phyloP scores from a whole-genome alignment of 108 stramenopile species.

The Nitzschia sp. region DNA sequence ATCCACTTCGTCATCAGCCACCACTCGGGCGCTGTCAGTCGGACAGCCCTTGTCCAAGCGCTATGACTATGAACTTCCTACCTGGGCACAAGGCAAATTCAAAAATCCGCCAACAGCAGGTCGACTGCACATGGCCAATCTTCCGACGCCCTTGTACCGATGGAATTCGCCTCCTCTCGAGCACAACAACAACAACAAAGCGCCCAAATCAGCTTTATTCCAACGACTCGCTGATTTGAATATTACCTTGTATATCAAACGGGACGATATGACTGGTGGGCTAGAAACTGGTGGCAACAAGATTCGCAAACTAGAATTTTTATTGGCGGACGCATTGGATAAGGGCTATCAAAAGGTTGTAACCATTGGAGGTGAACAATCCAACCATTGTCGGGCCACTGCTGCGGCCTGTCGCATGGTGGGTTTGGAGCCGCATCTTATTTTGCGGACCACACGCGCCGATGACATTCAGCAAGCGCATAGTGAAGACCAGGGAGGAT shows the following conservation, averaged over 20 bases:
- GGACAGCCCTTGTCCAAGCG: slow-evolving; percentile 5
- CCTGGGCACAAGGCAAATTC: slow-evolving; percentile 41
- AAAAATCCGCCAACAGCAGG: slow-evolving; percentile 24
- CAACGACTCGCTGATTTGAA: slow-evolving; percentile 39
- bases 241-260: slow-evolving; percentile 63
- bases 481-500: slow-evolving; percentile 17
- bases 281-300: slow-evolving; percentile 89
- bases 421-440: slow-evolving; percentile 78
- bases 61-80: slow-evolving; percentile 47
- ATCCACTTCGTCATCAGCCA: background rate
- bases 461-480: slow-evolving; percentile 37
- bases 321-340: slow-evolving; percentile 79
- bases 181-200: background rate
- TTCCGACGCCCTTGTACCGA: slow-evolving; percentile 68
- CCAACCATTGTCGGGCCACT: slow-evolving; percentile 92
- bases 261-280: slow-evolving; percentile 89
- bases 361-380: slow-evolving; percentile 91
- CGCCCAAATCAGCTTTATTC: slow-evolving; percentile 7
- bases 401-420: slow-evolving; percentile 82
- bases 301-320: slow-evolving; percentile 89
- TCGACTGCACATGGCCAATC: slow-evolving; percentile 63
- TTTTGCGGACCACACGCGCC: slow-evolving; percentile 68
- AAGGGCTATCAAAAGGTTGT: slow-evolving; percentile 63
- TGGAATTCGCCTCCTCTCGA: too few species aligned
- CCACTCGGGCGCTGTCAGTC: slow-evolving; percentile 4